Conservation (phyloP, 495 filamentous ascomycete species). For the Cercophora samala region DNA sequence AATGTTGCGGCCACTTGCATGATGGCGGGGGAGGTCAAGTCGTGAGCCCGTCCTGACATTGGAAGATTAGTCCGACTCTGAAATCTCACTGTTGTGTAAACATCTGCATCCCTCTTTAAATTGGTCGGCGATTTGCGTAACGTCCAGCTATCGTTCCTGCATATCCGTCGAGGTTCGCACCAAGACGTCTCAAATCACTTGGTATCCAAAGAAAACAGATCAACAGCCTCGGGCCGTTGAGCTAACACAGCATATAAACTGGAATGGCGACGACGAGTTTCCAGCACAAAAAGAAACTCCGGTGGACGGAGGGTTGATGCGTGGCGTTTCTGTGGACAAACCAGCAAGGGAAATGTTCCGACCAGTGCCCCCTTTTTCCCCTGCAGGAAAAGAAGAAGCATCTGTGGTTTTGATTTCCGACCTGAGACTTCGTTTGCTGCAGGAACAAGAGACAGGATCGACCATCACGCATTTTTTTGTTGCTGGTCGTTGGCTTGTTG, state of each 20-base stretch:
- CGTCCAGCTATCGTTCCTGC: slow-evolving; percentile 26
- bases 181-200: background rate
- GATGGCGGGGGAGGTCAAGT: background rate
- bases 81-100: slow-evolving; percentile 16
- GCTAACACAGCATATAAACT: slow-evolving; percentile 7
- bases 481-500: background rate
- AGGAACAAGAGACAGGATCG: slow-evolving; percentile 23
- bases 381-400: background rate
- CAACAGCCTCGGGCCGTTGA: background rate
- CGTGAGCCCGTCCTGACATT: slow-evolving; percentile 1
- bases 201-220: slow-evolving; percentile 9
- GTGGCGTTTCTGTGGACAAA: background rate
- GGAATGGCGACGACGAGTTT: background rate
- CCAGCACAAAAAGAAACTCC: background rate
- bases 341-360: background rate
- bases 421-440: slow-evolving; percentile 16
- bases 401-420: background rate
- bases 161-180: slow-evolving; percentile 16
- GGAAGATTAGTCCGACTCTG: background rate
- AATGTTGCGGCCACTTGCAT: slow-evolving; percentile 2
- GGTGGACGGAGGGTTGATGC: background rate
- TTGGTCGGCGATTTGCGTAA: slow-evolving; percentile 38
- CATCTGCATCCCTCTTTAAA: slow-evolving; percentile 11
- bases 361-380: slow-evolving; percentile 3
- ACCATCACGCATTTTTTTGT: background rate